Evolutionary conservation across 352 stramenopile genomes (phyloP), one percentile per base, ranked within the genome.

Genomic region (Thalassiosira sp.): DNA sequence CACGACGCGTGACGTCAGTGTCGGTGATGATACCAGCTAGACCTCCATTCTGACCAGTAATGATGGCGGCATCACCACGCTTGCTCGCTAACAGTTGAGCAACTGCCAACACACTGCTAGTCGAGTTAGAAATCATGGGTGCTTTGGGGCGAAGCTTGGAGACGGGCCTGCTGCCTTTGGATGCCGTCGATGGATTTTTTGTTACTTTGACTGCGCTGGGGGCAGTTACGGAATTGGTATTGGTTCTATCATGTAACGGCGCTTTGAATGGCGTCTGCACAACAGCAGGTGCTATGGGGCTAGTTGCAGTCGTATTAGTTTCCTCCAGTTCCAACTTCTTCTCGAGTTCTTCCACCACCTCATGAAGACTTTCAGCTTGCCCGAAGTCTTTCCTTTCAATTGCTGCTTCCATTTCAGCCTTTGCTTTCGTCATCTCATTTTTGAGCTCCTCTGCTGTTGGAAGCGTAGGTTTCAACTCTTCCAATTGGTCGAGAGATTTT

Each of bases 11-110:
- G 52, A 99, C 96, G 72, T 99, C 96, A 5, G 95, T 97, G 60
- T 98, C 96, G 18, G 96, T 98, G 69, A 98, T 93, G 64, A 99
- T 99, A 64, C 96, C 96, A 16, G 89, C 91, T 15, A 99, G 85
- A 28, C 93, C 86, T 22, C 96, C 96, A 24, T 93, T 84, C 5
- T 92, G 84, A 42, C 93, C 95, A 11, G 97, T 89, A 28, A 99
- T 93, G 7, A 99, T 87, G 11, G 97, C 94, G 20, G 94, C 97
- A 74, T 97, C 94, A n/a, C 60, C 52, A 18, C 96, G 89, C 62
- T 96, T 96, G 37, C 90, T 91, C 13, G 93, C 90, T 84, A 98
- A 95, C 45, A 92, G 94, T 42, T 91, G 83, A 2, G 91, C 90
- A 5, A 98, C 85, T 35, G 96, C 88, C 0, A 93, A 85, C n/a